Conservation (phyloP, 176 grass and related monocot genomes). For the Musa acuminata region DNA sequence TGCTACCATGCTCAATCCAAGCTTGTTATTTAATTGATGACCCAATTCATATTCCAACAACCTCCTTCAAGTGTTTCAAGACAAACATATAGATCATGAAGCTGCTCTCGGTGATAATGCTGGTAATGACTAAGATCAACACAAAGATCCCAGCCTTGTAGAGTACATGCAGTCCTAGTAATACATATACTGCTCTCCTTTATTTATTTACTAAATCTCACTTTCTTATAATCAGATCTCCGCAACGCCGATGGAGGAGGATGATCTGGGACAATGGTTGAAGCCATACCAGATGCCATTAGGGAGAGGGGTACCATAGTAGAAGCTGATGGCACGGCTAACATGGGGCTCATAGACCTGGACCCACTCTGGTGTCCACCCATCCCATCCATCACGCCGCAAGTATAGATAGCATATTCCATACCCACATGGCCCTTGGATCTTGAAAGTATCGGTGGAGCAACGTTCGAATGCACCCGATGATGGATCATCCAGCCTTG, state of each 20-base stretch:
- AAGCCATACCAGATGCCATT: conserved; percentile 63
- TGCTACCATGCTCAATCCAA: too few relatives aligned
- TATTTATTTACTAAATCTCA: neutral
- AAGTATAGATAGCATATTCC: conserved; percentile 88
- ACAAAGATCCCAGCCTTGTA: too few relatives aligned
- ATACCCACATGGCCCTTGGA: conserved; percentile 66
- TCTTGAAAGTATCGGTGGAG: conserved; percentile 64
- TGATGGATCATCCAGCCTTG: conserved; percentile 36
- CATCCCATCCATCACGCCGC: conserved; percentile 36
- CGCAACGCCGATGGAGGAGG: neutral
- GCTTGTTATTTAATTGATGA: too few relatives aligned
- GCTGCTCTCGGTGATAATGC: too few relatives aligned
- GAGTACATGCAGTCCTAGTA: too few relatives aligned
- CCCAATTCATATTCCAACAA: too few relatives aligned
- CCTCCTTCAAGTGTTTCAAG: too few relatives aligned
- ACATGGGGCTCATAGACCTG: conserved; percentile 48
- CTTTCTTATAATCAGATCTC: neutral
- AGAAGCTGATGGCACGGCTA: conserved; percentile 48
- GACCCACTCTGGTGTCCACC: conserved; percentile 67
- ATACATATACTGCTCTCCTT: neutral
- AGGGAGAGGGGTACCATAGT: conserved; percentile 47
- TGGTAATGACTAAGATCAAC: too few relatives aligned
- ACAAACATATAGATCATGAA: too few relatives aligned
- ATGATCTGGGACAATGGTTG: conserved; percentile 33
- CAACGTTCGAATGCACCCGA: conserved; percentile 50